Evolutionary conservation across 148 eudicot species (phyloP), one percentile per base, ranked within the genome.

Genomic region (Mesembryanthemum crystallinum): DNA sequence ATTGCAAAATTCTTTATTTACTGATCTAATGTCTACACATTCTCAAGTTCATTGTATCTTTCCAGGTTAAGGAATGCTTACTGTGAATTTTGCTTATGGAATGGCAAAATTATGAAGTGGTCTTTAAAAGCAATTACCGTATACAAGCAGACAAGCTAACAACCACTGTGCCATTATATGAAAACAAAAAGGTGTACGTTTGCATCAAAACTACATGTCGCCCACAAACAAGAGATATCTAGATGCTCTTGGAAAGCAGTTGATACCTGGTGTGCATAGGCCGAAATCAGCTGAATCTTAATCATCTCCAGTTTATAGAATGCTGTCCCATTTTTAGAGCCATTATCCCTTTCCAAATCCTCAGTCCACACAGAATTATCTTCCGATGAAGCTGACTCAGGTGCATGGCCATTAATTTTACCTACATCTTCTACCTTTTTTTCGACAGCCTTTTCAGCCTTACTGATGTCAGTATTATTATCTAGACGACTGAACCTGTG

Each of bases 271-370:
- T 82, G 76, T 39, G 96, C 99, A 76, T 88, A 69, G 25, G 94
- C 80, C 29, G 96, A 89, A 76, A 95, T 80, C 73, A 95, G 83
- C 69, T 88, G 88, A 73, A 95, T 88, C 76, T 89, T 92, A 63
- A 78, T 76, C 90, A 89, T 90, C 83, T 95, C 98, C 63, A 95
- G 87, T 96, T 92, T 92, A 83, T 95, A 92, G 79, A 87, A 95
- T 75, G 94, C 87, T 77, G 90, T 87, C 32, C 97, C 96, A 80
- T 78, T 86, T 71, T 77, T 85, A 63, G 75, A 51, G 63, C 73
- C 75, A 69, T 87, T 88, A 83, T 89, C 92, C 81, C 74, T 89
- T 81, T 89, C 89, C 84, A 80, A 80, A 80, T 88, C 90, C 79
- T 84, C 88, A 64, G 75, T 87, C 78, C 64, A 70, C 76, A 47